Evolutionary conservation across 805 yeast genomes (phyloP).

Genomic region (Wickerhamomyces ciferrii): DNA sequence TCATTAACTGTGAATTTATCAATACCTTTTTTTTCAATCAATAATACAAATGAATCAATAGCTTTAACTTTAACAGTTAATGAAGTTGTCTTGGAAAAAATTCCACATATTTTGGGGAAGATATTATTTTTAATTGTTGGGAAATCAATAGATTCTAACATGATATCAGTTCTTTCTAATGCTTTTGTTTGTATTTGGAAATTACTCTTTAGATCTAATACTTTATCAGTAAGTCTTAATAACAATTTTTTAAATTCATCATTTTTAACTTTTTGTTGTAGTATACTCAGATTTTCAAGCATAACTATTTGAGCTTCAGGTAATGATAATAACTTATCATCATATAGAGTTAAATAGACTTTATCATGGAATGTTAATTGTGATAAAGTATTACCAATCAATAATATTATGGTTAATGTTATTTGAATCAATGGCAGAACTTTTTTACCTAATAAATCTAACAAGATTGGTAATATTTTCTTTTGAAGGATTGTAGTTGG

Average conservation of each 20-base stretch:
- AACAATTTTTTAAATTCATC: conserved; percentile 45
- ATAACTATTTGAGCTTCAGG: conserved; percentile 37
- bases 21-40: conserved; percentile 55
- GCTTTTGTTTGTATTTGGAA: conserved; percentile 48
- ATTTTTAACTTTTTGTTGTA: conserved; percentile 45
- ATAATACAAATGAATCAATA: conserved; percentile 49
- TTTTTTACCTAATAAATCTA: conserved; percentile 41
- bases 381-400: conserved; percentile 63
- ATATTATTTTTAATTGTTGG: conserved; percentile 67
- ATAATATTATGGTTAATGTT: conserved; percentile 50
- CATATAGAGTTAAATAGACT: conserved; percentile 39
- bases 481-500: conserved; percentile 54
- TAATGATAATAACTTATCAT: conserved; percentile 31
- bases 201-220: conserved; percentile 25
- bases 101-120: conserved; percentile 65
- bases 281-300: conserved; percentile 40
- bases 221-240: conserved; percentile 35
- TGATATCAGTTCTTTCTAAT: conserved; percentile 34
- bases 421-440: conserved; percentile 36
- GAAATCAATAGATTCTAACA: conserved; percentile 51
- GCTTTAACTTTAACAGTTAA: conserved; percentile 72
- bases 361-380: conserved; percentile 73
- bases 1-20: conserved; percentile 73
- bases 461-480: conserved; percentile 69
- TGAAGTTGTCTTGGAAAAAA: conserved; percentile 82